Conservation (phyloP, 1,284 basidiomycete species). For the Boletellus sp. region DNA sequence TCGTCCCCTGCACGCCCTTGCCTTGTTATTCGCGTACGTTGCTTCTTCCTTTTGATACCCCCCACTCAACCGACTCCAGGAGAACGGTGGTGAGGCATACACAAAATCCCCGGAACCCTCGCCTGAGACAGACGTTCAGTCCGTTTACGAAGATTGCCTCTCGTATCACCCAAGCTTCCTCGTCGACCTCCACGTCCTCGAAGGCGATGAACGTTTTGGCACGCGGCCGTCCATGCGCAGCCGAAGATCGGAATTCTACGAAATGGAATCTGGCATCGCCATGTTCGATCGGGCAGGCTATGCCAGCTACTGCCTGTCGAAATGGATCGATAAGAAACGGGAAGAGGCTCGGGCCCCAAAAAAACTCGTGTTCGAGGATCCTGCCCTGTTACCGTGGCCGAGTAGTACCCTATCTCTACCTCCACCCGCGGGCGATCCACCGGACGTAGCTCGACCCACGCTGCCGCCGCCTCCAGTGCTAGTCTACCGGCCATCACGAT, state of each 20-base stretch:
- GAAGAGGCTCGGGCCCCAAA: conserved; percentile 12
- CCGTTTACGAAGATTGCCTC: conserved; percentile 31
- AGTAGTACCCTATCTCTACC: conserved; percentile 11
- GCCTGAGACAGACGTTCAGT: conserved; percentile 16
- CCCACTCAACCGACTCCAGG: conserved; percentile 12
- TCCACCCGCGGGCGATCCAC: background rate
- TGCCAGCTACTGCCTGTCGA: conserved; percentile 26
- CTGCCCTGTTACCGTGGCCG: conserved; percentile 15
- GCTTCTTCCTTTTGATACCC: background rate
- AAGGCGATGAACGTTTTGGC: conserved; percentile 11
- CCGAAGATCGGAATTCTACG: conserved; percentile 28
- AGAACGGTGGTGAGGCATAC: background rate
- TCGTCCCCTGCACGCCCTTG: conserved; percentile 26
- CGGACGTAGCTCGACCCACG: background rate
- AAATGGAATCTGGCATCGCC: conserved; percentile 29
- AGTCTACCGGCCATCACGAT: conserved; percentile 4
- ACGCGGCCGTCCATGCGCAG: conserved; percentile 6
- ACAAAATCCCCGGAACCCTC: background rate
- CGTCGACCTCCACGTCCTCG: conserved; percentile 20
- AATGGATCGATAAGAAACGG: conserved; percentile 29
- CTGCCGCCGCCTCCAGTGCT: background rate
- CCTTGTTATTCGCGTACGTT: conserved; percentile 26
- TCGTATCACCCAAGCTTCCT: conserved; percentile 19
- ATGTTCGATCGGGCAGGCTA: conserved; percentile 29
- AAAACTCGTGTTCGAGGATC: conserved; percentile 25